These are phyloP conservation scores for Mediolabrus comicus DNA, from an alignment of 108 stramenopile species.

Conservation along the genomic window DNA sequence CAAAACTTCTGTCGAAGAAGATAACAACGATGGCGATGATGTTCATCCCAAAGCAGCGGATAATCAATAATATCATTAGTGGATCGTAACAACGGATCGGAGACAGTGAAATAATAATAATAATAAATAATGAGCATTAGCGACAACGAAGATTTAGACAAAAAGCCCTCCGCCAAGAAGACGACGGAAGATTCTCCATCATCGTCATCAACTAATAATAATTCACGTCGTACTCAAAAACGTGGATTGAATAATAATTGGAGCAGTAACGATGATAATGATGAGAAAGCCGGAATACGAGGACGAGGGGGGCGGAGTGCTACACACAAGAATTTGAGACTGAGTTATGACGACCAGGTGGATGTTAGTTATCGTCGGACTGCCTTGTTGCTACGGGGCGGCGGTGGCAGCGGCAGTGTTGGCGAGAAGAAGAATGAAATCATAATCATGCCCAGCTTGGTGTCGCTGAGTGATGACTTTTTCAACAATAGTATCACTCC, in stretches of 20 bases:
- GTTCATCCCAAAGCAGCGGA: too few relatives aligned
- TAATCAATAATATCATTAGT: too few relatives aligned
- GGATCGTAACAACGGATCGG: too few relatives aligned
- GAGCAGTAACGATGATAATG: background rate
- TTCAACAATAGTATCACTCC: background rate
- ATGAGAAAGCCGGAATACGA: background rate
- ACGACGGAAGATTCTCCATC: background rate
- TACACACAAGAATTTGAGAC: background rate
- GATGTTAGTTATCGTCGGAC: constrained; percentile 5
- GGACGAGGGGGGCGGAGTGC: background rate
- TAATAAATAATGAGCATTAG: constrained; percentile 24
- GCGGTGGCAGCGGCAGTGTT: background rate
- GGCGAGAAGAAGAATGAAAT: background rate
- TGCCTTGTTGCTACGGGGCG: background rate
- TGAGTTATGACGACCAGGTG: constrained; percentile 1
- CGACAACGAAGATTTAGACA: constrained; percentile 18
- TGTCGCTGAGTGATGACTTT: constrained; percentile 19
- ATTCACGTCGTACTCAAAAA: background rate
- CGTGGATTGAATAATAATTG: background rate
- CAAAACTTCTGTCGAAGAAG: too few relatives aligned
- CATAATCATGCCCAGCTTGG: constrained; percentile 13
- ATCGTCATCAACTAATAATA: background rate
- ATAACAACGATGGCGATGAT: too few relatives aligned
- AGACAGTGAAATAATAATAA: too few relatives aligned
- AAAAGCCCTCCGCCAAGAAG: background rate